A percentile compares a stretch with the other conserved stretches of the same genome.
These are phyloP conservation scores for Kluyveromyces aestuarii DNA, from an alignment of 805 yeast species.

Conservation along the genomic window DNA sequence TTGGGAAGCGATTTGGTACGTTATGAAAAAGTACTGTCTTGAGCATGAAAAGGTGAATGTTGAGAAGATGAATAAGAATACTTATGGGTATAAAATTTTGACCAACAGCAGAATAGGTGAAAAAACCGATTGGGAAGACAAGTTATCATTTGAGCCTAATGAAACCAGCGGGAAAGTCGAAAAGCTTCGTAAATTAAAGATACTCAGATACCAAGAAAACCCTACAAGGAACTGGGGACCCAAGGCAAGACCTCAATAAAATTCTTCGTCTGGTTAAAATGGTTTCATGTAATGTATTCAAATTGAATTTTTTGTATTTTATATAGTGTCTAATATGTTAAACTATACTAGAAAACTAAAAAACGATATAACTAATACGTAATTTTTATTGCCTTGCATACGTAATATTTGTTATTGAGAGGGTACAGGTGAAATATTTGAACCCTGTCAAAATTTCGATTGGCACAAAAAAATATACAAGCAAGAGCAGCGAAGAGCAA, in stretches of 20 bases:
- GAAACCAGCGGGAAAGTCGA: slow-evolving; percentile 49
- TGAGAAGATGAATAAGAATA: slow-evolving; percentile 37
- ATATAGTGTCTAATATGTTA: too few species aligned
- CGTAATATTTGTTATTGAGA: too few species aligned
- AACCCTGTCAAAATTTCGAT: too few species aligned
- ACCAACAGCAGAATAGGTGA: slow-evolving; percentile 31
- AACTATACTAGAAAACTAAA: too few species aligned
- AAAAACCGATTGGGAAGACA: slow-evolving; percentile 19
- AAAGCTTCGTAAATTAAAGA: slow-evolving; percentile 60
- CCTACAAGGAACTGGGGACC: slow-evolving; percentile 98
- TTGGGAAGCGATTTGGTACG: slow-evolving; percentile 66
- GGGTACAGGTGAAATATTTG: too few species aligned
- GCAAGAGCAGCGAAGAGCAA: too few species aligned
- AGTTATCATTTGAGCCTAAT: slow-evolving; percentile 49
- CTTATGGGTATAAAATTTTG: slow-evolving; percentile 52
- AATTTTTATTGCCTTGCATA: too few species aligned
- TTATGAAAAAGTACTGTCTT: slow-evolving; percentile 55
- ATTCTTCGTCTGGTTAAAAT: neutral
- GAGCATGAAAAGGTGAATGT: slow-evolving; percentile 33
- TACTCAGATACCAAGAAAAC: slow-evolving; percentile 83
- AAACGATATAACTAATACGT: too few species aligned
- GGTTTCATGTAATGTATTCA: too few species aligned
- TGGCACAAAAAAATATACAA: too few species aligned
- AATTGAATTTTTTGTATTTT: too few species aligned
- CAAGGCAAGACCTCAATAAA: slow-evolving; percentile 55